phyloP scores from a whole-genome alignment of 805 yeast species.

The Spencermartinsiella europaea region DNA sequence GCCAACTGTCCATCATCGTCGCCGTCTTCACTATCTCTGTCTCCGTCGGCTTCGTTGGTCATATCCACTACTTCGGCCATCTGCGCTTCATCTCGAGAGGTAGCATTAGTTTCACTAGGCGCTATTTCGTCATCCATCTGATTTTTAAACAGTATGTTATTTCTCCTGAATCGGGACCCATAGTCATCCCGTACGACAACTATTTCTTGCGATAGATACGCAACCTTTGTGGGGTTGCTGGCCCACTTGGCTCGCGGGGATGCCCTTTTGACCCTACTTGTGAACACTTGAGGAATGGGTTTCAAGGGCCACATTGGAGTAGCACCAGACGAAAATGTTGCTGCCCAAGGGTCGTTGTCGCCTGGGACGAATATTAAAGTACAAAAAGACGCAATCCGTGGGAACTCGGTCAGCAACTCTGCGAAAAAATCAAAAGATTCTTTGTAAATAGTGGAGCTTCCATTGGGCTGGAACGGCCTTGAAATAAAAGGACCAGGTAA shows the following conservation, averaged over 20 bases:
- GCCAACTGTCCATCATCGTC: slow-evolving; percentile 22
- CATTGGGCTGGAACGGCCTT: slow-evolving; percentile 54
- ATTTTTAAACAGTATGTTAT: slow-evolving; percentile 52
- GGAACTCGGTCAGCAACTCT: slow-evolving; percentile 52
- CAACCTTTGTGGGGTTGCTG: slow-evolving; percentile 75
- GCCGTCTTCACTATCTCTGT: slow-evolving; percentile 18
- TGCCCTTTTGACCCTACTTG: slow-evolving; percentile 58
- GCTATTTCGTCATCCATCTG: slow-evolving; percentile 20
- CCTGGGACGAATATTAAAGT: slow-evolving; percentile 81
- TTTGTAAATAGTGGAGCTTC: slow-evolving; percentile 46
- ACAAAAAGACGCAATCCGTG: slow-evolving; percentile 45
- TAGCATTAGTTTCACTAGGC: slow-evolving; percentile 13
- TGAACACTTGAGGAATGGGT: slow-evolving; percentile 66
- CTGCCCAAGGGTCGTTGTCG: slow-evolving; percentile 88
- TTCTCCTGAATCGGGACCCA: slow-evolving; percentile 63
- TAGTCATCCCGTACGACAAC: slow-evolving; percentile 68
- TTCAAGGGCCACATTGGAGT: slow-evolving; percentile 63
- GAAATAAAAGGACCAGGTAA: slow-evolving; percentile 78
- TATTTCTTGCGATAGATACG: slow-evolving; percentile 80
- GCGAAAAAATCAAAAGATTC: slow-evolving; percentile 72
- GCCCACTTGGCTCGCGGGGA: slow-evolving; percentile 49
- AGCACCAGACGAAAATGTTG: slow-evolving; percentile 60
- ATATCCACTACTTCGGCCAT: not conserved
- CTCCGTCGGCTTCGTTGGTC: not conserved
- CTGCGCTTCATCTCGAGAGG: slow-evolving; percentile 6